phyloP scores from a whole-genome alignment of 2,329 filamentous ascomycete genomes.

The Apiospora malaysiana region DNA sequence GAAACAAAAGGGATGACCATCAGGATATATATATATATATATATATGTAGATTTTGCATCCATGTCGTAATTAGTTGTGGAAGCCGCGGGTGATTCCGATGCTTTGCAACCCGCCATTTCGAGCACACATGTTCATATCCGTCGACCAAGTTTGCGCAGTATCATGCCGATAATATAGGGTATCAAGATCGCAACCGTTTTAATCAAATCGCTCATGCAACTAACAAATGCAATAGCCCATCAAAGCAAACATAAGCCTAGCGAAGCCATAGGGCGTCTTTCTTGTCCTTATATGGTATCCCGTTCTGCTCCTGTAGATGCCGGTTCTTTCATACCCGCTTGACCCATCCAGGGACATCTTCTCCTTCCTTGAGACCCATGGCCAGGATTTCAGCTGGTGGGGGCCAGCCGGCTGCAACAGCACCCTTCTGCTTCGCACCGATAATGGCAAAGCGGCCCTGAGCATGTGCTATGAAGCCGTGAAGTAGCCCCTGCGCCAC shows the following conservation, averaged over 20 bases:
- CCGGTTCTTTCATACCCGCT: neutral
- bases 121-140: neutral
- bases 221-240: neutral
- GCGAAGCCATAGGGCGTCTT: neutral
- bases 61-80: too few relatives aligned
- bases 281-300: neutral
- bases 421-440: slow-evolving; percentile 73
- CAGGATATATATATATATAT: too few relatives aligned
- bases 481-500: slow-evolving; percentile 81
- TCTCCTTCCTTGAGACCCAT: slow-evolving; percentile 62
- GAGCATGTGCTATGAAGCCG: slow-evolving; percentile 82
- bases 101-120: too few relatives aligned
- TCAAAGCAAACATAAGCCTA: neutral
- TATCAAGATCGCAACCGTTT: slow-evolving; percentile 13
- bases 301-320: neutral
- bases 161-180: slow-evolving; percentile 11
- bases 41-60: too few relatives aligned
- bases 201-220: neutral
- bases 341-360: slow-evolving; percentile 78
- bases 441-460: slow-evolving; percentile 80
- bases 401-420: slow-evolving; percentile 76
- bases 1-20: too few relatives aligned
- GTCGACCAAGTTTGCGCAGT: neutral
- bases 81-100: too few relatives aligned
- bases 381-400: slow-evolving; percentile 71